Percentiles rank a stretch among this genome's conserved stretches.
Evolutionary conservation across 1,284 basidiomycete genomes (phyloP).

Genomic region (Peniophora sp.): DNA sequence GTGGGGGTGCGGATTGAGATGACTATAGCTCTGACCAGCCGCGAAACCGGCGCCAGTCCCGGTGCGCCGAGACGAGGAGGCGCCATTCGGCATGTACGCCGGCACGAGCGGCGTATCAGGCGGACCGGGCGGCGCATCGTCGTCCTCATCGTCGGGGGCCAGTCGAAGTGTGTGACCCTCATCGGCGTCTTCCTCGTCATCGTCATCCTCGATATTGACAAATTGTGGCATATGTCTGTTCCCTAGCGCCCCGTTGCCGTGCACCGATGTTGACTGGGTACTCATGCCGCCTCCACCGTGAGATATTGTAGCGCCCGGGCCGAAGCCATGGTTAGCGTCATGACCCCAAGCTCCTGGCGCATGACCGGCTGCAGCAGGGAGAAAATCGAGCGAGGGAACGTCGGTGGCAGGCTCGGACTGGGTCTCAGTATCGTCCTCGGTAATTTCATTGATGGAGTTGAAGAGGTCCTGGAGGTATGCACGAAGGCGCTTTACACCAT

Average conservation of each 20-base stretch:
- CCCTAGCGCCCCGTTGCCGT: no score
- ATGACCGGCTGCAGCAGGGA: no score
- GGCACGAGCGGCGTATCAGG: not conserved
- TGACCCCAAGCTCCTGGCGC: no score
- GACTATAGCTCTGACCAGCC: not conserved
- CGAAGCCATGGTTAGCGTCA: no score
- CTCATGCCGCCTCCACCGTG: no score
- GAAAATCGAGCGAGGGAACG: no score
- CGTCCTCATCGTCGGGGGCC: conserved; percentile 21
- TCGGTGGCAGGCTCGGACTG: no score
- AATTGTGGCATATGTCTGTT: no score
- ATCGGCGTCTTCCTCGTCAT: conserved; percentile 39
- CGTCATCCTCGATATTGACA: conserved; percentile 8
- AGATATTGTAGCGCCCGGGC: no score
- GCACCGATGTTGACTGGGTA: no score
- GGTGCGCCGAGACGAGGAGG: not conserved
- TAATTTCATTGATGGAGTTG: conserved; percentile 55
- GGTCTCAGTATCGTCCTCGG: conserved; percentile 4
- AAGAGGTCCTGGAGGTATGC: conserved; percentile 69
- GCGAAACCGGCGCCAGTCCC: no score
- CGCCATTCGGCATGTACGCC: not conserved
- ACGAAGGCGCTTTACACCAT: conserved; percentile 81
- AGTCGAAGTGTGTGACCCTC: conserved; percentile 39
- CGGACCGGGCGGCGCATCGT: conserved; percentile 5
- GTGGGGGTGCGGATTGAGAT: conserved; percentile 1